Evolutionary conservation across 306 rosid genomes (phyloP).

Genomic region (Lathyrus aphaca): DNA sequence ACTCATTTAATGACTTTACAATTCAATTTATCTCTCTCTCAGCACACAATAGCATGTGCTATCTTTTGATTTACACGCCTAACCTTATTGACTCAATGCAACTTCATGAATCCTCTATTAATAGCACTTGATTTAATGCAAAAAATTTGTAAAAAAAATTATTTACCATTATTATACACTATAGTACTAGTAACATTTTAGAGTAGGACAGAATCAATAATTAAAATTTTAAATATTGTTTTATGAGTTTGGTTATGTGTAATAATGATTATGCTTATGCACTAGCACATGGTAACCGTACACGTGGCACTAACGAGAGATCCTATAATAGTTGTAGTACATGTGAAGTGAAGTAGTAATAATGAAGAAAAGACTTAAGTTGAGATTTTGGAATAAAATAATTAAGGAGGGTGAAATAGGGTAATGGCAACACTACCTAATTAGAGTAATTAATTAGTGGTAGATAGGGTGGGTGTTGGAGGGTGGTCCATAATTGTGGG

Average conservation of each 20-base stretch:
- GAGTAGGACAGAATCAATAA: not conserved
- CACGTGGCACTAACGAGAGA: constrained; percentile 34
- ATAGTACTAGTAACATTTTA: not conserved
- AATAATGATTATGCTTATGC: constrained; percentile 38
- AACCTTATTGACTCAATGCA: constrained; percentile 39
- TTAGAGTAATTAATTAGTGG: not conserved
- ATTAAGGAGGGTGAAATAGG: constrained; percentile 35
- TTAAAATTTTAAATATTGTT: not conserved
- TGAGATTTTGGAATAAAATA: not conserved
- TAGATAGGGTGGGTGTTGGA: constrained; percentile 2
- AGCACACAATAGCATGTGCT: constrained; percentile 35
- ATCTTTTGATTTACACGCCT: constrained; percentile 43
- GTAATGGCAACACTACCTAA: constrained; percentile 33
- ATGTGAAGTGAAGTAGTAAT: not conserved
- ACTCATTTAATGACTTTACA: constrained; percentile 4
- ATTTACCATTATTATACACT: not conserved
- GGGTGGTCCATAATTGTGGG: constrained; percentile 45
- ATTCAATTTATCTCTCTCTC: not conserved
- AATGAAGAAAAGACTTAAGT: constrained; percentile 31
- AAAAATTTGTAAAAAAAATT: not conserved
- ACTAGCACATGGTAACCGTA: constrained; percentile 35
- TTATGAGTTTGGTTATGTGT: constrained; percentile 34
- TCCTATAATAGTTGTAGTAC: constrained; percentile 3
- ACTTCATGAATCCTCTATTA: constrained; percentile 27
- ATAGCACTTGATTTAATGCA: constrained; percentile 19